Evolutionary conservation across 2,329 filamentous ascomycete species (phyloP).

Genomic region (Metarhizium guizhouense): DNA sequence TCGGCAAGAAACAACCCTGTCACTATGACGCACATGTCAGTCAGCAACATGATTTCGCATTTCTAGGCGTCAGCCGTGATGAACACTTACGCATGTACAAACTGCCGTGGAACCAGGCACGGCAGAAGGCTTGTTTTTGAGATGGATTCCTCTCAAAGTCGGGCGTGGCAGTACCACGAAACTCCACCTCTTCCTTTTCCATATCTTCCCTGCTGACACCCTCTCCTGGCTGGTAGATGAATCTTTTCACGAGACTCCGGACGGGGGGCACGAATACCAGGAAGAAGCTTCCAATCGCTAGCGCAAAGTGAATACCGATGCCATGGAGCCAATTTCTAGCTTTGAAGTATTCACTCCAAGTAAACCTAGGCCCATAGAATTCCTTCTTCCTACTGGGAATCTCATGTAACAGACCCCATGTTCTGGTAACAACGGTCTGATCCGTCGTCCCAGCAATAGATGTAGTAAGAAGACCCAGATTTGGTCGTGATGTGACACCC

Average conservation of each 20-base stretch:
- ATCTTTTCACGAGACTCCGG: slow-evolving; percentile 32
- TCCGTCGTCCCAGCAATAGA: slow-evolving; percentile 43
- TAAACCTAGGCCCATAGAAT: slow-evolving; percentile 54
- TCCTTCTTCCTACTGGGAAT: slow-evolving; percentile 33
- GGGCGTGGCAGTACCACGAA: slow-evolving; percentile 53
- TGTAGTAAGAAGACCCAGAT: slow-evolving; percentile 47
- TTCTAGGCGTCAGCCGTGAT: not conserved
- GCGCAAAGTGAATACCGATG: slow-evolving; percentile 37
- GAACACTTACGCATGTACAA: slow-evolving; percentile 53
- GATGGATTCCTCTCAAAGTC: slow-evolving; percentile 33
- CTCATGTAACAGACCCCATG: slow-evolving; percentile 51
- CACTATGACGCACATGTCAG: slow-evolving; percentile 30
- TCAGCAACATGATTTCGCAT: not conserved
- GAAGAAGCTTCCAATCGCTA: slow-evolving; percentile 34
- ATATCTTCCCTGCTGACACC: slow-evolving; percentile 43
- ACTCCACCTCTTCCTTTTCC: slow-evolving; percentile 52
- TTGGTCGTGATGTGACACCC: slow-evolving; percentile 38
- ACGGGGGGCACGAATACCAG: slow-evolving; percentile 36
- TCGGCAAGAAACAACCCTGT: slow-evolving; percentile 57
- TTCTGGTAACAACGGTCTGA: slow-evolving; percentile 46
- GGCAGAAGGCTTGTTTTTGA: slow-evolving; percentile 43
- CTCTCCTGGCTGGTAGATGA: slow-evolving; percentile 44
- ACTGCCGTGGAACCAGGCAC: slow-evolving; percentile 48
- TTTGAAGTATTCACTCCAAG: slow-evolving; percentile 45
- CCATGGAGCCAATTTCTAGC: slow-evolving; percentile 41